A percentile compares a stretch with the other conserved stretches of the same genome.
Conservation (phyloP, 257 asterid species). For the Fraxinus pennsylvanica region DNA sequence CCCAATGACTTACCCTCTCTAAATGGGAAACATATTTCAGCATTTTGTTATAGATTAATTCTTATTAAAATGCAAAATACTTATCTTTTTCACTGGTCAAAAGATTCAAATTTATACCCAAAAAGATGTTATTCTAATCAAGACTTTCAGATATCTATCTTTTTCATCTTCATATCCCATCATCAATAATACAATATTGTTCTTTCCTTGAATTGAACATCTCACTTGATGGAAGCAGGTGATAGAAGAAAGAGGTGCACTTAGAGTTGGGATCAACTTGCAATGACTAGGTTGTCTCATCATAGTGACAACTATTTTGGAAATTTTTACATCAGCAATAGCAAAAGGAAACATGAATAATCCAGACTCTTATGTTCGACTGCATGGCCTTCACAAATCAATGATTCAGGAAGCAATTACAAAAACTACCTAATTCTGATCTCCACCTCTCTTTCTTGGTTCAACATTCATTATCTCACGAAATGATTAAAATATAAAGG, state of each 20-base stretch:
- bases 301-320: not conserved
- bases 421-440: not conserved
- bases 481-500: not conserved
- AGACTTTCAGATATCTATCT: not conserved
- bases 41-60: not conserved
- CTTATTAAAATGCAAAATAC: no score
- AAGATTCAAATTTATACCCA: not conserved
- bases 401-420: not conserved
- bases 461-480: not conserved
- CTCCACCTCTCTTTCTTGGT: not conserved
- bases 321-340: not conserved
- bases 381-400: not conserved
- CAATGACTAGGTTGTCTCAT: not conserved
- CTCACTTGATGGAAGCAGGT: not conserved
- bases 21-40: not conserved
- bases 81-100: not conserved
- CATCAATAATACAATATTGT: not conserved
- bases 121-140: not conserved
- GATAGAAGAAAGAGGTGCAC: not conserved
- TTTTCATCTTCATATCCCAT: not conserved
- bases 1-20: not conserved
- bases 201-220: not conserved
- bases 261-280: not conserved
- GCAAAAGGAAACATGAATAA: not conserved
- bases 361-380: not conserved